Conservation (phyloP, 768 basidiomycete species). For the Lentinula sp. region DNA sequence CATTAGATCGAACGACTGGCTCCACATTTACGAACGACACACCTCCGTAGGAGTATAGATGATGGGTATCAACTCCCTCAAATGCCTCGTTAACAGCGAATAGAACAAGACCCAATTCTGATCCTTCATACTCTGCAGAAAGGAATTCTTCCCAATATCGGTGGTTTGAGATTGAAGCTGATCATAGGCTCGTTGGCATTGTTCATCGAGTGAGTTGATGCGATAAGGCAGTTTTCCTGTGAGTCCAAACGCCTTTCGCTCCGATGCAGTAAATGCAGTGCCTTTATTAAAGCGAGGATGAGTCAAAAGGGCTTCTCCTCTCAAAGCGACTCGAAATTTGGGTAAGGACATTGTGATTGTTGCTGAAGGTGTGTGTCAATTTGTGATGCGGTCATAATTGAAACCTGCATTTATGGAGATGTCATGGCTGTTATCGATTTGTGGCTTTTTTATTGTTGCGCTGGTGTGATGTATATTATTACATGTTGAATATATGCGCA, state of each 20-base stretch:
- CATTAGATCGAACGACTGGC: neutral
- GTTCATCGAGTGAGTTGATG: slow-evolving; percentile 66
- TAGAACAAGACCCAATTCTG: slow-evolving; percentile 86
- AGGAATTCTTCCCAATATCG: slow-evolving; percentile 62
- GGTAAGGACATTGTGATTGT: neutral
- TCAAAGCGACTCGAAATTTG: slow-evolving; percentile 41
- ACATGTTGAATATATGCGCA: too few relatives aligned
- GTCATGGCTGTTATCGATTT: neutral
- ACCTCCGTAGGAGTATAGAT: slow-evolving; percentile 84
- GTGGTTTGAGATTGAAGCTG: slow-evolving; percentile 21
- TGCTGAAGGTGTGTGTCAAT: neutral
- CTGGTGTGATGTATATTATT: too few relatives aligned
- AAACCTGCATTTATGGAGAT: neutral
- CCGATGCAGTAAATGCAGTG: slow-evolving; percentile 62
- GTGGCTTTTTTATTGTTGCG: too few relatives aligned
- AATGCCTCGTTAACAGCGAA: slow-evolving; percentile 49
- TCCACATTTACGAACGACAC: slow-evolving; percentile 11
- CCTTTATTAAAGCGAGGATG: slow-evolving; percentile 76
- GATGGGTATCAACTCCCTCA: slow-evolving; percentile 61
- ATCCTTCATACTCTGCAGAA: slow-evolving; percentile 68
- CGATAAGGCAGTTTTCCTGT: slow-evolving; percentile 42
- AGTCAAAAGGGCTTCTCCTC: slow-evolving; percentile 57
- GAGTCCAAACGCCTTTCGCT: slow-evolving; percentile 67
- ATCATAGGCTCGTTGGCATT: slow-evolving; percentile 67
- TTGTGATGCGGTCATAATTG: neutral